Percentiles rank a stretch among this genome's conserved stretches.
Evolutionary conservation across 2,329 filamentous ascomycete species (phyloP).

Genomic region (Trichoderma harzianum): DNA sequence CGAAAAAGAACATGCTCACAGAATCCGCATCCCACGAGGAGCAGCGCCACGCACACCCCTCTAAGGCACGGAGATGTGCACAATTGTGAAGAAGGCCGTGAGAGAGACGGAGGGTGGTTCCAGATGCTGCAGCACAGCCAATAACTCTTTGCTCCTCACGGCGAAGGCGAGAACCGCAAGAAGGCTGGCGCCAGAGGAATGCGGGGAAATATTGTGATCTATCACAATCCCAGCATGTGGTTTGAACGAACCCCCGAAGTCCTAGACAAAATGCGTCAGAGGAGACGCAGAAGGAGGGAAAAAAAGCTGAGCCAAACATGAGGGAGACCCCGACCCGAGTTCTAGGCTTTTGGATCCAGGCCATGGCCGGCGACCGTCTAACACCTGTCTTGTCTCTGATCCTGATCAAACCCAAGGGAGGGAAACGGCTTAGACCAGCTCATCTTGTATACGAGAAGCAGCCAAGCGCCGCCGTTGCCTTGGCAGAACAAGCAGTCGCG

Average conservation of each 20-base stretch:
- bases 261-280: not conserved
- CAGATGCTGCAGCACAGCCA: not conserved
- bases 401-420: not conserved
- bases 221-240: conserved; percentile 14
- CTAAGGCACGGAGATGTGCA: not conserved
- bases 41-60: not conserved
- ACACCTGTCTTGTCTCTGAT: not conserved
- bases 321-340: not conserved
- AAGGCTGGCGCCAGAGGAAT: conserved; percentile 14
- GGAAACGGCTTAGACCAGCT: not conserved
- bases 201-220: conserved; percentile 19
- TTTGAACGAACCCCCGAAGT: not conserved
- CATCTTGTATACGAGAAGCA: not conserved
- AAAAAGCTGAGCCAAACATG: not conserved
- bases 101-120: not conserved
- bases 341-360: not conserved
- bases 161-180: not conserved
- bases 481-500: not conserved
- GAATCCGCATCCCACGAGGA: not conserved
- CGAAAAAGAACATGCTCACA: not conserved
- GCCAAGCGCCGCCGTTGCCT: not conserved
- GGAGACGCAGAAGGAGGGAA: not conserved
- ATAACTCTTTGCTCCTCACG: not conserved
- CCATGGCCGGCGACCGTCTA: not conserved
- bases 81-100: not conserved